Evolutionary conservation across 164 flowering plant genomes (phyloP).

Genomic region (Platanus orientalis): DNA sequence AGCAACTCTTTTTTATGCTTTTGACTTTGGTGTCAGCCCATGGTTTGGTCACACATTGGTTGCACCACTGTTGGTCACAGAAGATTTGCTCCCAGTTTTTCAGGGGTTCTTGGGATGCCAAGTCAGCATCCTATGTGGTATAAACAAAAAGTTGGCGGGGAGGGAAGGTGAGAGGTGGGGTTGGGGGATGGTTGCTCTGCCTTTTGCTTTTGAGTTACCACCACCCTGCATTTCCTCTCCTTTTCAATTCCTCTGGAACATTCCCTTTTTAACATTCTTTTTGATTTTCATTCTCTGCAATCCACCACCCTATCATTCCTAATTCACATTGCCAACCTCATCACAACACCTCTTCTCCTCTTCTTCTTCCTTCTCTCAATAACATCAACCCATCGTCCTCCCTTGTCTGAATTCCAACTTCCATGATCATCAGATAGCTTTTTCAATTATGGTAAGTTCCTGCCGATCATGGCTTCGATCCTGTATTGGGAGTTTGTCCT

Average conservation of each 20-base stretch:
- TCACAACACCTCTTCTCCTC: conserved; percentile 9
- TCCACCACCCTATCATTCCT: conserved; percentile 21
- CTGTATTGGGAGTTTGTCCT: neutral
- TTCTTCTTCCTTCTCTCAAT: conserved; percentile 1
- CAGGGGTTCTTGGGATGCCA: conserved; percentile 24
- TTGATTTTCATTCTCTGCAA: conserved; percentile 22
- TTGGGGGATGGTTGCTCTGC: conserved; percentile 22
- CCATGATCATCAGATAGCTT: conserved; percentile 29
- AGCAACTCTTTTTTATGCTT: no score
- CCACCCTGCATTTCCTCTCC: conserved; percentile 35
- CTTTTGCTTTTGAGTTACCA: conserved; percentile 42
- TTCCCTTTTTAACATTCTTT: conserved; percentile 24
- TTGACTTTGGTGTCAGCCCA: no score
- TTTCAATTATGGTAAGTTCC: conserved; percentile 35
- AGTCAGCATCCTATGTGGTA: conserved; percentile 45
- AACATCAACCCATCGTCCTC: neutral
- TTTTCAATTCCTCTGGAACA: conserved; percentile 29
- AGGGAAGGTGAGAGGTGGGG: conserved; percentile 16
- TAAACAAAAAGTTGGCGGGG: conserved; percentile 31
- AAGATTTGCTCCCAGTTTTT: no score
- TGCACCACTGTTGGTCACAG: no score
- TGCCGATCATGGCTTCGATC: conserved; percentile 2
- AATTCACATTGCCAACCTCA: conserved; percentile 3
- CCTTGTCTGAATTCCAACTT: conserved; percentile 12
- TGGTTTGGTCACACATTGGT: no score